A percentile compares a stretch with the other conserved stretches of the same genome.
phyloP scores from a whole-genome alignment of 352 stramenopile genomes.

The Pythium periplocum region DNA sequence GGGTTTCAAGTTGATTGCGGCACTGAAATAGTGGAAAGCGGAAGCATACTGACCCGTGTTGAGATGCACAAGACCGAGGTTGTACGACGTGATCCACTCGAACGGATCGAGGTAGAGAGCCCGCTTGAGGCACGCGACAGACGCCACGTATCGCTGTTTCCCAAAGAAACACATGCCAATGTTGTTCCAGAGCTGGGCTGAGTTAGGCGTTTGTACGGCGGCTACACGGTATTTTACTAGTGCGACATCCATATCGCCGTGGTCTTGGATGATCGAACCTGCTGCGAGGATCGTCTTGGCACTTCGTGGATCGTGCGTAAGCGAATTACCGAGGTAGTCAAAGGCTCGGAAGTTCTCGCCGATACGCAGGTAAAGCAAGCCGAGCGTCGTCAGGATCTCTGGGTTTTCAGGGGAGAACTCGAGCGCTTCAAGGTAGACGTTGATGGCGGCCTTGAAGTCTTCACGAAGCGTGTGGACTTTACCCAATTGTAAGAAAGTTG shows the following conservation, averaged over 20 bases:
- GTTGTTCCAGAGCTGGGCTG: constrained; percentile 94
- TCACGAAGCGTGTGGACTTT: constrained; percentile 83
- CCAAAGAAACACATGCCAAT: constrained; percentile 95
- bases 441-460: constrained; percentile 84
- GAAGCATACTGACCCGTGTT: constrained; percentile 91
- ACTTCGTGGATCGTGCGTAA: constrained; percentile 89
- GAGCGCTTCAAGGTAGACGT: constrained; percentile 88
- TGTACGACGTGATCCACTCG: constrained; percentile 94
- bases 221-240: constrained; percentile 94
- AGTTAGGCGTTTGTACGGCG: constrained; percentile 89
- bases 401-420: constrained; percentile 92
- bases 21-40: constrained; percentile 92
- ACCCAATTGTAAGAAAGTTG: constrained; percentile 89
- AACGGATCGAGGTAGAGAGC: constrained; percentile 92
- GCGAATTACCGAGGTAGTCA: constrained; percentile 91
- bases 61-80: constrained; percentile 92
- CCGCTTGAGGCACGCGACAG: constrained; percentile 89
- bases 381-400: constrained; percentile 89
- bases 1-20: constrained; percentile 84
- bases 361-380: constrained; percentile 86
- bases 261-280: constrained; percentile 92
- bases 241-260: constrained; percentile 91
- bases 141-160: constrained; percentile 83
- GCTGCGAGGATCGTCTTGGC: constrained; percentile 90
- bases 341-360: constrained; percentile 91